Evolutionary conservation across 495 filamentous ascomycete genomes (phyloP).

Genomic region (Annulohypoxylon stygium): DNA sequence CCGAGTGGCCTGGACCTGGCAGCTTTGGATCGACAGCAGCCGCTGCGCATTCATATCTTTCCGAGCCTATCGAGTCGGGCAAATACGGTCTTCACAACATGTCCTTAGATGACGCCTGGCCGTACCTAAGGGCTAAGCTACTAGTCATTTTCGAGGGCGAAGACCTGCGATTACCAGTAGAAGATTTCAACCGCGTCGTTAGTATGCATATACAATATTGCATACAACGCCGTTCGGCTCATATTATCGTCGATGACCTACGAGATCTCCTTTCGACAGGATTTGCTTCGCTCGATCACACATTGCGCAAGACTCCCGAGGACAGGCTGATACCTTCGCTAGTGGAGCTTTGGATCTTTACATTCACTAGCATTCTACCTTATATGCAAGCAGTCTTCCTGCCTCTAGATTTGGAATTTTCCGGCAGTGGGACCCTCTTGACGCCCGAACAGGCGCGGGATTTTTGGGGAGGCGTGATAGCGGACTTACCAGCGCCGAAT

Average conservation of each 20-base stretch:
- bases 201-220: slow-evolving; percentile 82
- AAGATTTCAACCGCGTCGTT: slow-evolving; percentile 93
- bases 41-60: slow-evolving; percentile 56
- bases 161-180: slow-evolving; percentile 87
- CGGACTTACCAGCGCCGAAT: slow-evolving; percentile 34
- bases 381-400: slow-evolving; percentile 98
- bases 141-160: slow-evolving; percentile 94
- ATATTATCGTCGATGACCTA: slow-evolving; percentile 81
- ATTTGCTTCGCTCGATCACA: slow-evolving; percentile 87
- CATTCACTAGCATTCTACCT: slow-evolving; percentile 89
- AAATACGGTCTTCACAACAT: slow-evolving; percentile 83
- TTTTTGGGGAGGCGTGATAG: slow-evolving; percentile 81
- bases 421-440: slow-evolving; percentile 84
- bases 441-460: slow-evolving; percentile 79
- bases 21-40: slow-evolving; percentile 60
- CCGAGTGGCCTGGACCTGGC: slow-evolving; percentile 68
- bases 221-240: slow-evolving; percentile 74
- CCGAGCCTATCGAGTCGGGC: slow-evolving; percentile 61
- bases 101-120: slow-evolving; percentile 93
- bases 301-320: slow-evolving; percentile 79
- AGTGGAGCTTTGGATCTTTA: slow-evolving; percentile 92
- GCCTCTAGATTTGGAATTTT: slow-evolving; percentile 93
- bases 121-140: slow-evolving; percentile 89
- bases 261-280: slow-evolving; percentile 83
- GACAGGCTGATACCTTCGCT: slow-evolving; percentile 86